These are phyloP conservation scores for Dalbergia oliveri DNA, from an alignment of 306 rosid genomes.

Conservation along the genomic window DNA sequence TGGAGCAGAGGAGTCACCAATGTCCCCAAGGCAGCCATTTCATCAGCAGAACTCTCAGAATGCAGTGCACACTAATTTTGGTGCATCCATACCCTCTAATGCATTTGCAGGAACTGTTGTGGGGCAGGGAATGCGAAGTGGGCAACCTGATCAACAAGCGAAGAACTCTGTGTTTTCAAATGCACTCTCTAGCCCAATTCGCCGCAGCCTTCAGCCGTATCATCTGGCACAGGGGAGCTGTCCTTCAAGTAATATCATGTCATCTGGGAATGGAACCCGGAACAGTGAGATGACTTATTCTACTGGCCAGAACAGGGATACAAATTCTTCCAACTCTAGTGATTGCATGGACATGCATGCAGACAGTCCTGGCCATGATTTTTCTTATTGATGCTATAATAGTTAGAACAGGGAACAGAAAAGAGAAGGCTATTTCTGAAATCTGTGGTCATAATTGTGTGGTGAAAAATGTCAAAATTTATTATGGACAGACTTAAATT, in stretches of 20 bases:
- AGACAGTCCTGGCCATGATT: slow-evolving; percentile 68
- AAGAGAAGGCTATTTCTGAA: slow-evolving; percentile 35
- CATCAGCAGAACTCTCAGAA: slow-evolving; percentile 62
- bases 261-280: slow-evolving; percentile 61
- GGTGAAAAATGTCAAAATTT: slow-evolving; percentile 41
- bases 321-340: slow-evolving; percentile 60
- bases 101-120: slow-evolving; percentile 47
- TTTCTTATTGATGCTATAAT: slow-evolving; percentile 57
- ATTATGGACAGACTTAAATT: slow-evolving; percentile 43
- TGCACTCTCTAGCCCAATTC: slow-evolving; percentile 80
- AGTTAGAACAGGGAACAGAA: slow-evolving; percentile 41
- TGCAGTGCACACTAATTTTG: slow-evolving; percentile 56
- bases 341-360: slow-evolving; percentile 81
- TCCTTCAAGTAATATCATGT: slow-evolving; percentile 51
- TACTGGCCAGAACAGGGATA: slow-evolving; percentile 60
- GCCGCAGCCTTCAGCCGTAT: slow-evolving; percentile 73
- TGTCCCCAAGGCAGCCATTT: slow-evolving; percentile 69
- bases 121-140: slow-evolving; percentile 66
- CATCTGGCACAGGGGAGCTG: slow-evolving; percentile 68
- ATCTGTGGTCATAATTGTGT: slow-evolving; percentile 45
- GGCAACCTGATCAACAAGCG: slow-evolving; percentile 64
- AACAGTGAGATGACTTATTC: slow-evolving; percentile 50
- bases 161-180: slow-evolving; percentile 76
- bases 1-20: slow-evolving; percentile 68
- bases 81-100: slow-evolving; percentile 50